These are phyloP conservation scores for Pleurotus sapidus DNA, from an alignment of 768 basidiomycete species.

Conservation along the genomic window DNA sequence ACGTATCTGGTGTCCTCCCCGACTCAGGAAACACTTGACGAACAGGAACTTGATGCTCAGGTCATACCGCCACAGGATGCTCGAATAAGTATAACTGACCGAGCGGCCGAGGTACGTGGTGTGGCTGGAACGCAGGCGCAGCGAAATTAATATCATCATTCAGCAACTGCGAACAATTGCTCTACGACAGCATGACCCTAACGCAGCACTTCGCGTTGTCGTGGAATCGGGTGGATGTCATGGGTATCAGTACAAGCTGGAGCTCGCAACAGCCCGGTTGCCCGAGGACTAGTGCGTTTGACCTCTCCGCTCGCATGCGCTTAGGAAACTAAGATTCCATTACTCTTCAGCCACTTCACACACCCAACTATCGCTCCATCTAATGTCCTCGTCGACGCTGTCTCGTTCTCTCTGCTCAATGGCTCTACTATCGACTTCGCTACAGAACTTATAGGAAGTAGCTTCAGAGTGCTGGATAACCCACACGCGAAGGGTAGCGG, in stretches of 20 bases:
- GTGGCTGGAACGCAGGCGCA: background rate
- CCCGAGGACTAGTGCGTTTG: slow-evolving; percentile 83
- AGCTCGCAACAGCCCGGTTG: slow-evolving; percentile 58
- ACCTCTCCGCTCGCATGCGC: background rate
- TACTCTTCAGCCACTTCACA: slow-evolving; percentile 54
- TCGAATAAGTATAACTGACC: slow-evolving; percentile 59
- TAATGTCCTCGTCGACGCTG: slow-evolving; percentile 80
- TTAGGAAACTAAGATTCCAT: slow-evolving; percentile 3
- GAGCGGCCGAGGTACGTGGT: slow-evolving; percentile 67
- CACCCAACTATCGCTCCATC: slow-evolving; percentile 71
- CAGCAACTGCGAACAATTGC: slow-evolving; percentile 81
- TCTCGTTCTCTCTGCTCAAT: slow-evolving; percentile 81
- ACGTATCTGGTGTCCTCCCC: slow-evolving; percentile 51
- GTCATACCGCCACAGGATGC: slow-evolving; percentile 51
- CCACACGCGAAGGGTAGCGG: slow-evolving; percentile 88
- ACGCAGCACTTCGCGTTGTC: slow-evolving; percentile 72
- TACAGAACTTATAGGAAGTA: slow-evolving; percentile 93
- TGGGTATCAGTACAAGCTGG: slow-evolving; percentile 95
- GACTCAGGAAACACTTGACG: slow-evolving; percentile 48
- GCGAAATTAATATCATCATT: slow-evolving; percentile 4
- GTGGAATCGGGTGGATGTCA: slow-evolving; percentile 97
- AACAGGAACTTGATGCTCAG: slow-evolving; percentile 64
- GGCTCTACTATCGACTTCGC: slow-evolving; percentile 89
- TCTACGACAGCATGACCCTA: slow-evolving; percentile 54
- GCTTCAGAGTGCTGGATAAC: slow-evolving; percentile 80